phyloP scores from a whole-genome alignment of 139 green algal species.

The Tetradesmus lagerheimii region DNA sequence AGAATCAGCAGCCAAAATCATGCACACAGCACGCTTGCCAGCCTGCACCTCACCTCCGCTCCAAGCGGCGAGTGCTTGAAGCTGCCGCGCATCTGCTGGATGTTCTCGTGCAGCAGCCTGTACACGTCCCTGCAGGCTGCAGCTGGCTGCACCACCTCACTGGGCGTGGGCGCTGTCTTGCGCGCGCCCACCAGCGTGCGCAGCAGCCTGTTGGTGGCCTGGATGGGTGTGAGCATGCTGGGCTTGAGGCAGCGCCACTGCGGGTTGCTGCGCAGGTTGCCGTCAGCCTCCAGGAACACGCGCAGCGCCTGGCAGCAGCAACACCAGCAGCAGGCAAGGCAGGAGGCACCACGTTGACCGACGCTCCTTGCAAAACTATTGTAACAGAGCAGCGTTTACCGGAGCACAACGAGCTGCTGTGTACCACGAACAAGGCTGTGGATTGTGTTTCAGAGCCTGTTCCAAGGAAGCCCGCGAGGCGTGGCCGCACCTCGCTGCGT shows the following conservation, averaged over 20 bases:
- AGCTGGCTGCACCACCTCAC: conserved; percentile 42
- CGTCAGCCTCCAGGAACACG: conserved; percentile 45
- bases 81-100: conserved; percentile 23
- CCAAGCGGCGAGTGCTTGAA: conserved; percentile 15
- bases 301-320: conserved; percentile 33
- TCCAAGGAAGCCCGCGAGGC: background rate
- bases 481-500: conserved; percentile 58
- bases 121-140: conserved; percentile 41
- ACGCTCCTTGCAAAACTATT: too few species aligned
- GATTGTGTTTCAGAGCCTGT: too few species aligned
- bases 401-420: too few species aligned
- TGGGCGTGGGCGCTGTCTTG: conserved; percentile 39
- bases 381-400: too few species aligned
- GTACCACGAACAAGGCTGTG: too few species aligned
- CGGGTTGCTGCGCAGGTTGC: conserved; percentile 40
- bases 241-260: conserved; percentile 46
- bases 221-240: conserved; percentile 20
- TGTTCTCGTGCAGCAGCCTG: conserved; percentile 46
- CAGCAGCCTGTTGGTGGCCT: conserved; percentile 43
- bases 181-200: conserved; percentile 18
- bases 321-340: background rate
- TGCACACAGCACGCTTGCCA: background rate
- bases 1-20: background rate
- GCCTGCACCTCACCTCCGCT: conserved; percentile 16
- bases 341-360: too few species aligned